Evolutionary conservation across 805 yeast genomes (phyloP), one percentile per base, ranked within the genome.

Genomic region (Saitoella complicata): DNA sequence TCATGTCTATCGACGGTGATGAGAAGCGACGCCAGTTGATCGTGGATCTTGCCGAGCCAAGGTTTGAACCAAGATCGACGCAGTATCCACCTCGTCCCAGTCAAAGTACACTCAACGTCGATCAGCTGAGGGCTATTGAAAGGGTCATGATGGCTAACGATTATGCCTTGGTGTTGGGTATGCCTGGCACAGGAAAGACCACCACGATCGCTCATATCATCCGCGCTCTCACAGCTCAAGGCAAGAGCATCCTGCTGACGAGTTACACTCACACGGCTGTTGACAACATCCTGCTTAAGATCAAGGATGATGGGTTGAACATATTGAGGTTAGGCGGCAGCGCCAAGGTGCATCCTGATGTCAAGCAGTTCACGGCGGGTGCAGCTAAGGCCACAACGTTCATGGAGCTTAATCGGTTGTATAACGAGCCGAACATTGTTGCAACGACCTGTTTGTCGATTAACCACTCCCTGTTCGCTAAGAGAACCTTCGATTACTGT

Each of bases 141-240:
- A 72, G 68, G 47, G 83, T 78, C 0, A 57, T 85, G 41, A 59
- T 69, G 10, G 71, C 91, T 0, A 58, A 76, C 44, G 94, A 87
- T 57, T 91, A 83, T 56, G 68, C 87, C 4, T 66, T 91, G 53
- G 72, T 91, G 12, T 63, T 88, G 48, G 98, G 98, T 0, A 91
- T 91, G 98, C 98, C 98, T 0, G 98, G 98, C 3, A 91, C 97
- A 0, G 98, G 95, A 7, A 85, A 85, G 56, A 85, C 95, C 1
- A 85, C 97, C 0, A 81, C 87, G 0, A 86, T 91, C 44, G 80
- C 93, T 0, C 76, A 78, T 40, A 55, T 91, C 11, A 78, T 87
- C 38, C 68, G 71, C 46, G 64, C 72, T 37, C 58, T 91, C 31
- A 79, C 78, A 3, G 61, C 63, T 1, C 68, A 70, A 40, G 76